Percentiles rank a stretch among this genome's conserved stretches.
Evolutionary conservation across 2,329 filamentous ascomycete genomes (phyloP).

Genomic region (Penicillium sp.): DNA sequence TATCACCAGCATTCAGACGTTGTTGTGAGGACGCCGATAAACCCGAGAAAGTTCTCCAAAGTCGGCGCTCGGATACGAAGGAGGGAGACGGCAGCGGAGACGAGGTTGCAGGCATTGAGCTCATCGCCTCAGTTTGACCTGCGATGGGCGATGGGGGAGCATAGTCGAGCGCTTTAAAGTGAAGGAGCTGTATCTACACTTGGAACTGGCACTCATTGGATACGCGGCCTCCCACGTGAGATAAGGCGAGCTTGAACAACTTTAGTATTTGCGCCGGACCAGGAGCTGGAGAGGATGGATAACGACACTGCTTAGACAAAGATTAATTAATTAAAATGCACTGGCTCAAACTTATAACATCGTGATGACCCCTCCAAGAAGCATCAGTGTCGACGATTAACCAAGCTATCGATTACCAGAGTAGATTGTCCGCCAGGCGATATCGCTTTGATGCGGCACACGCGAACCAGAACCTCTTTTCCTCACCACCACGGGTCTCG

Average conservation of each 20-base stretch:
- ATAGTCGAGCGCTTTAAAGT: conserved; percentile 29
- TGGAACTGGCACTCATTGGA: conserved; percentile 14
- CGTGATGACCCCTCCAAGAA: neutral
- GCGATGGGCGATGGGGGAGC: conserved; percentile 26
- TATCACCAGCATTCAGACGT: conserved; percentile 64
- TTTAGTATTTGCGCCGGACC: neutral
- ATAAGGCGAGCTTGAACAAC: conserved; percentile 4
- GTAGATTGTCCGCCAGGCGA: conserved; percentile 20
- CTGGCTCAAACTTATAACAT: neutral
- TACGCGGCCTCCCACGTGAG: conserved; percentile 28
- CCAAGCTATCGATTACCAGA: conserved; percentile 1
- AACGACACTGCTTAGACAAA: neutral
- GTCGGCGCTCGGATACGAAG: conserved; percentile 38
- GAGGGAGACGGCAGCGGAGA: conserved; percentile 36
- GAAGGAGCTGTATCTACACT: conserved; percentile 10
- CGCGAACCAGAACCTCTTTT: conserved; percentile 29
- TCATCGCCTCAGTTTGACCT: conserved; percentile 46
- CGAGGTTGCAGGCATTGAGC: conserved; percentile 41
- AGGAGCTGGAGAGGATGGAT: neutral
- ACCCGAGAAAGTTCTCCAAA: conserved; percentile 54
- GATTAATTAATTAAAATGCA: neutral
- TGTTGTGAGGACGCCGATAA: conserved; percentile 54
- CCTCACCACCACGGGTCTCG: conserved; percentile 3
- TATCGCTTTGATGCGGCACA: conserved; percentile 21
- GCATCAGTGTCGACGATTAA: neutral